Base-by-base conservation (phyloP, 176 grass and related monocot species). In the Aegilops umbellulata region DNA sequence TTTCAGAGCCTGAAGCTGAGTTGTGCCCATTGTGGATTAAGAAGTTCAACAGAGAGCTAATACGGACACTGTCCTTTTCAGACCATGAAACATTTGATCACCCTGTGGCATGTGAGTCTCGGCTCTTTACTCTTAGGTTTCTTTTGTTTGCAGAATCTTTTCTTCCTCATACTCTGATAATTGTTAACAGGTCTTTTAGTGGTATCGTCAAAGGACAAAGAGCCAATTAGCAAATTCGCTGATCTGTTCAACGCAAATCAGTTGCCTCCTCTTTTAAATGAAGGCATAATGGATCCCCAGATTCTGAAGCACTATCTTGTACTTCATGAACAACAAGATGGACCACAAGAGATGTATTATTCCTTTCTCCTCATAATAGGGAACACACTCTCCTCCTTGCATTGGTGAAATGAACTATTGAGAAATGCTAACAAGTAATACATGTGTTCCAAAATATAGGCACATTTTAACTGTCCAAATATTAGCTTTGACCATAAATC, bases 41-140 rank as follows among this genome's bases (percentile, higher is more conserved):
- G 68, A 96, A 74, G 80, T 99, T 99, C 77, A 96, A 99, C 85
- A 94, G 95, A 82, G 94, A 96, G 83, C 84, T 99, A 86, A 85
- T 94, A 44, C 75, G 46, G 58, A 99, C 92, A 34, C 36, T 94
- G 25, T 96, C 92, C 10, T 99, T 94, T 85, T 99, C 97, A 12
- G 97, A 99, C 66, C 97, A 99, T 87, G 94, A 99, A 94, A 86
- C 84, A 16, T 96, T 99, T 91, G 97, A 99, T 78, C 94, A 99
- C 74, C 97, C 97, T 32, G 94, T 99, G 70, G 94, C 97, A 85
- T 99, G 97, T 99, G 85, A 99, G 94, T 73, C 89, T 86, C 86
- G 41, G 49, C 47, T 71, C 47, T 78, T 84, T 76, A 29, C 6
- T 49, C 57, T 89, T 82, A 74, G 34, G 3, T 70, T 76, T 82